Percentiles rank a stretch among this genome's conserved stretches.
Conservation (phyloP, 129 eudicot species). For the Ambrosia trifida region DNA sequence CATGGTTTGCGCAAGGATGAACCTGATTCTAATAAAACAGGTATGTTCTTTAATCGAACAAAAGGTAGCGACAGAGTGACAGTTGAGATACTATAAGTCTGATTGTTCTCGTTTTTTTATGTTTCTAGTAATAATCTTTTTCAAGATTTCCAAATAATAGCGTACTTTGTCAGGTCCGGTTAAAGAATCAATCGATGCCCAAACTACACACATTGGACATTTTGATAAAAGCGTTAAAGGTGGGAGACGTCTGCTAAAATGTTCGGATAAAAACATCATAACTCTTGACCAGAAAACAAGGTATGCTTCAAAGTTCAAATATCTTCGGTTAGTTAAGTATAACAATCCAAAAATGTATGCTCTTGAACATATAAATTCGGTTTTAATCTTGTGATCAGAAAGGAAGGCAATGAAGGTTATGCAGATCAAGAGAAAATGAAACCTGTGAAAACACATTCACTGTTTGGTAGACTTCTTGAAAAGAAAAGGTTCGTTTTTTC, state of each 20-base stretch:
- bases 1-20: conserved; percentile 22
- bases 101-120: background rate
- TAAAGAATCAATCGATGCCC: conserved; percentile 12
- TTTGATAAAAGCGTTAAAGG: conserved; percentile 14
- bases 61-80: background rate
- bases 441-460: conserved; percentile 20
- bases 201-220: background rate
- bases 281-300: conserved; percentile 1
- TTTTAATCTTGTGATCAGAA: conserved; percentile 11
- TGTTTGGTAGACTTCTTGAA: conserved; percentile 18
- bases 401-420: conserved; percentile 11
- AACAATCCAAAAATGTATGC: background rate
- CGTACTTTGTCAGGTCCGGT: background rate
- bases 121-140: background rate
- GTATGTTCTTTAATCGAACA: conserved; percentile 5
- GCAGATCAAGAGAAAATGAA: conserved; percentile 7
- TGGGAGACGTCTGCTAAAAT: conserved; percentile 8
- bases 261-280: conserved; percentile 5
- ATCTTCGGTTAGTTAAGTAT: background rate
- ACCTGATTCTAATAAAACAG: conserved; percentile 17
- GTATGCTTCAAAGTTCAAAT: conserved; percentile 21
- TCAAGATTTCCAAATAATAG: background rate
- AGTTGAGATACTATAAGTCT: background rate
- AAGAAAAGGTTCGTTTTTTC: conserved; percentile 27
- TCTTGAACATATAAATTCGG: background rate